A percentile compares a stretch with the other conserved stretches of the same genome.
Conservation (phyloP, 1,284 basidiomycete species). For the Cryptococcus sp. region DNA sequence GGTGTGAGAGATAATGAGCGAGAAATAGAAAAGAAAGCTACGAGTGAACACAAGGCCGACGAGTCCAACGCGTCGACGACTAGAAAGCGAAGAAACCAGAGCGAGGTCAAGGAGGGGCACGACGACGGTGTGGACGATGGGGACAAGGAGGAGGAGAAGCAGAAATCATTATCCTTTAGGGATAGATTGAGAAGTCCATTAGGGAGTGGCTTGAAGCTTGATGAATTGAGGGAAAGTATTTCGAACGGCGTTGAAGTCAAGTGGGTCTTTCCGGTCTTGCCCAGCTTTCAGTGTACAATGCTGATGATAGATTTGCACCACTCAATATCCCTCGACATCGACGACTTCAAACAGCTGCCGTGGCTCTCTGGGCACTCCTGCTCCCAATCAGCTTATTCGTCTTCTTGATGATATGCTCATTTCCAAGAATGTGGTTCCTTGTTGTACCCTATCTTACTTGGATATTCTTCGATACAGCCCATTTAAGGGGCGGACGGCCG, state of each 20-base stretch:
- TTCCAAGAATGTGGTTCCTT: conserved; percentile 83
- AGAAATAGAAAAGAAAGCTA: neutral
- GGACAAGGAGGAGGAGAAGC: conserved; percentile 13
- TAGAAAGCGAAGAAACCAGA: neutral
- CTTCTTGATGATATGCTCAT: conserved; percentile 80
- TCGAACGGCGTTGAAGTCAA: conserved; percentile 33
- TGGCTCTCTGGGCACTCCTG: conserved; percentile 79
- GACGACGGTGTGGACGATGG: neutral
- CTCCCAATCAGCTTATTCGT: conserved; percentile 65
- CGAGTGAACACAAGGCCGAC: neutral
- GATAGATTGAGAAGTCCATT: conserved; percentile 22
- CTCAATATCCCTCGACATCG: conserved; percentile 50
- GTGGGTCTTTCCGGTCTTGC: conserved; percentile 20
- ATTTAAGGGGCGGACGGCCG: conserved; percentile 70
- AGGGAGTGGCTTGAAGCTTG: conserved; percentile 22
- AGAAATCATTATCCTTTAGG: conserved; percentile 4
- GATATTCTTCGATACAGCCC: conserved; percentile 72
- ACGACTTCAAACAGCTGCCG: conserved; percentile 76
- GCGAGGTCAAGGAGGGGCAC: neutral
- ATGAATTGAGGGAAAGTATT: conserved; percentile 27
- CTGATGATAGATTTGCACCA: conserved; percentile 41
- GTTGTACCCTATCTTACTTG: conserved; percentile 78
- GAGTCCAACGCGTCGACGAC: neutral
- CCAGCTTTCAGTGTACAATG: no score
- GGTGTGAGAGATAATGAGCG: neutral